phyloP scores from a whole-genome alignment of 306 rosid species.

The Pyrus communis region DNA sequence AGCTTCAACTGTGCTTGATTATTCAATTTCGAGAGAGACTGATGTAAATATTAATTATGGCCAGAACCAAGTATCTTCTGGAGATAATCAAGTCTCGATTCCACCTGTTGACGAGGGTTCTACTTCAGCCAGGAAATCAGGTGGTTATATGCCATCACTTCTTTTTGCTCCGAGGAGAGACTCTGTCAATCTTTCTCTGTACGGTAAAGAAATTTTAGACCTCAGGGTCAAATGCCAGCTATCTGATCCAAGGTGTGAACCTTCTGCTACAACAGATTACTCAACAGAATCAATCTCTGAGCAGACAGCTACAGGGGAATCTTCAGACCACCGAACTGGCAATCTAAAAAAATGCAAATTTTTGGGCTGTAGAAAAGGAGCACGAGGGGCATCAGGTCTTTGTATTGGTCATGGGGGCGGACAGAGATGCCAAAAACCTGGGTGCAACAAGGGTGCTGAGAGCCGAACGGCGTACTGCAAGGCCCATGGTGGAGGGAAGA shows the following conservation, averaged over 20 bases:
- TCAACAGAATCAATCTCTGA: slow-evolving; percentile 43
- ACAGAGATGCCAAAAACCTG: slow-evolving; percentile 93
- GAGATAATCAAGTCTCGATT: slow-evolving; percentile 33
- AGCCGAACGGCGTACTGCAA: slow-evolving; percentile 96
- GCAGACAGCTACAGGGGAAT: slow-evolving; percentile 36
- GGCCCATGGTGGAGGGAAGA: slow-evolving; percentile 97
- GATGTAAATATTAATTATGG: slow-evolving; percentile 35
- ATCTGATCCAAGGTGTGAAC: slow-evolving; percentile 25
- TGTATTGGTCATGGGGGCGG: slow-evolving; percentile 99
- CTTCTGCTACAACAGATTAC: slow-evolving; percentile 38
- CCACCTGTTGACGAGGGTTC: slow-evolving; percentile 90
- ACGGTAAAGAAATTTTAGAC: slow-evolving; percentile 33
- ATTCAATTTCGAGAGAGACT: slow-evolving; percentile 51
- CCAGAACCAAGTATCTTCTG: slow-evolving; percentile 40
- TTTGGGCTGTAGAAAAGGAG: slow-evolving; percentile 73
- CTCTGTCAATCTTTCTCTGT: slow-evolving; percentile 26
- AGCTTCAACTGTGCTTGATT: slow-evolving; percentile 47
- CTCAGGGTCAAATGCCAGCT: slow-evolving; percentile 28
- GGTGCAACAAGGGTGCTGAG: slow-evolving; percentile 97
- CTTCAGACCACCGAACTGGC: slow-evolving; percentile 41
- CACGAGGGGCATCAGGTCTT: slow-evolving; percentile 93
- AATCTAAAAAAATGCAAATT: slow-evolving; percentile 69
- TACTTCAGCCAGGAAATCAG: slow-evolving; percentile 84
- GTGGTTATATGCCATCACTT: slow-evolving; percentile 92
- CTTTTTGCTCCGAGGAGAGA: slow-evolving; percentile 76